Evolutionary conservation across 1,284 basidiomycete species (phyloP), one percentile per base, ranked within the genome.

Genomic region (Cerrena zonata): DNA sequence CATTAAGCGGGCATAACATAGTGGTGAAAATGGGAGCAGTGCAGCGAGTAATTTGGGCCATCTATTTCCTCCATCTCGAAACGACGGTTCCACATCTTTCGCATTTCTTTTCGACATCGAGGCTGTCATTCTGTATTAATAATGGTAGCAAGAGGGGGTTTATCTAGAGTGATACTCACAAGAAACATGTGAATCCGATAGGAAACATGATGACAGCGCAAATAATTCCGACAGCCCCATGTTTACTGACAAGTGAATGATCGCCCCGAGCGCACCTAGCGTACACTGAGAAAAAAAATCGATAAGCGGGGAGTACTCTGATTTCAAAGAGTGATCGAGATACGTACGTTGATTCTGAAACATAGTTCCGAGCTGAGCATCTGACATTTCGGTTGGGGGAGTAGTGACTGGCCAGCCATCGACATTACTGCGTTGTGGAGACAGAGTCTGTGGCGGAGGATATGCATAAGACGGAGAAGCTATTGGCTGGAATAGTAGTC

Each of bases 201-300:
- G 61, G 61, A 49, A 62, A 62, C 50, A 52, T 55, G 5, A 60
- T 23, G 23, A 62, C 52, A 2, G 59, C 58, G 37, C 44, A 47
- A 47, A 61, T 57, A 46, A 62, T 60, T 12, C 61, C 61, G 15
- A 55, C 37, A 19, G 51, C 47, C 2, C 59, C 59, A 50, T 61
- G 53, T 42, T 59, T 53, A 19, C 46, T 53, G 42, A 50, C 47
- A 22, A 44, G 25, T 26, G 53, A 48, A 43, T 56, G 54, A 12
- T 56, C 40, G 7, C 54, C 54, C 13, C 52, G 48, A 7, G 54
- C 54, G 39, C 54, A 56, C 18, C 54, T 51, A 22, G 52, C 54
- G 42, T 50, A 39, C 39, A 53, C 54, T 56, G 23, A 47, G 2
- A 23, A 21, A 12, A 39, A 27, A 7, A 34, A 7, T 34, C 30